phyloP scores from a whole-genome alignment of 2,329 filamentous ascomycete genomes.

The Fusarium marasasianum region DNA sequence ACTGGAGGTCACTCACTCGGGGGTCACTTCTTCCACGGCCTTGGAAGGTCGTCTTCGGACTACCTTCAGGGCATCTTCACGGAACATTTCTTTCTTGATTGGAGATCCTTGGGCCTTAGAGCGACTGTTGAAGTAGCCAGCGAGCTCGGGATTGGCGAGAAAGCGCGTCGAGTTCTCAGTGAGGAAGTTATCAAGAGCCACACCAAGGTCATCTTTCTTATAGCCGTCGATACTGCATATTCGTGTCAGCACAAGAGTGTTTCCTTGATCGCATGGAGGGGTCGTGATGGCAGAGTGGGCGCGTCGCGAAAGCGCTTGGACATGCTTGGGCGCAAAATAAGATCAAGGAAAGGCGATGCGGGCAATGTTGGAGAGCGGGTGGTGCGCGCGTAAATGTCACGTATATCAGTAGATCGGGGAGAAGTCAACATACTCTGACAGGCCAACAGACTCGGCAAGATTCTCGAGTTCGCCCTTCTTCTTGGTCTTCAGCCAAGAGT shows the following conservation, averaged over 20 bases:
- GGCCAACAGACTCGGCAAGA: slow-evolving; percentile 74
- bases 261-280: slow-evolving; percentile 8
- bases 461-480: slow-evolving; percentile 83
- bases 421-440: slow-evolving; percentile 71
- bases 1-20: slow-evolving; percentile 53
- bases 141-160: slow-evolving; percentile 69
- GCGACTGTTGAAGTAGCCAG: slow-evolving; percentile 79
- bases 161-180: slow-evolving; percentile 73
- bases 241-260: slow-evolving; percentile 30
- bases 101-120: slow-evolving; percentile 68
- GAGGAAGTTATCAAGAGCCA: slow-evolving; percentile 77
- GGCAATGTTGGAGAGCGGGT: neutral
- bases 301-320: slow-evolving; percentile 35
- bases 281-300: slow-evolving; percentile 14
- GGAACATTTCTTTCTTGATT: slow-evolving; percentile 63
- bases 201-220: slow-evolving; percentile 83
- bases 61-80: slow-evolving; percentile 54
- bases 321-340: slow-evolving; percentile 27
- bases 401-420: neutral
- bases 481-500: slow-evolving; percentile 81
- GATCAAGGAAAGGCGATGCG: slow-evolving; percentile 13
- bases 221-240: slow-evolving; percentile 69
- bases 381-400: neutral
- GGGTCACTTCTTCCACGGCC: slow-evolving; percentile 55
- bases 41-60: slow-evolving; percentile 58